Evolutionary conservation across 1,284 basidiomycete genomes (phyloP).

Genomic region (Thecaphora frezii): DNA sequence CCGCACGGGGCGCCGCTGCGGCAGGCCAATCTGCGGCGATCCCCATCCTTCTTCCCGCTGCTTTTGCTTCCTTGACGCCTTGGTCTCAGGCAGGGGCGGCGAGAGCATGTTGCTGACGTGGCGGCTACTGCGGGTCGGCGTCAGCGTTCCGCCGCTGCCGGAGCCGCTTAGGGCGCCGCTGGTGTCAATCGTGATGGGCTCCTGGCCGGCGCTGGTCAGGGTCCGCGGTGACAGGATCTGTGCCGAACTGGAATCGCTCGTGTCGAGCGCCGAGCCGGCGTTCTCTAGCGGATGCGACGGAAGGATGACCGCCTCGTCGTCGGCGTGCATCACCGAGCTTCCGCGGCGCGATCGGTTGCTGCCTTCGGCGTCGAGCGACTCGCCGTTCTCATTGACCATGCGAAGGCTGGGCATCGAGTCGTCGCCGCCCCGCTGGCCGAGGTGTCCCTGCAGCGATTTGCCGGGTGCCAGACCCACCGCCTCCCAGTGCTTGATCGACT

Average conservation of each 20-base stretch:
- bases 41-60: conserved; percentile 37
- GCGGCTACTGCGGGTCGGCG: conserved; percentile 25
- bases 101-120: conserved; percentile 22
- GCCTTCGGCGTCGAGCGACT: conserved; percentile 27
- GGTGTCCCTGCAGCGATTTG: conserved; percentile 14
- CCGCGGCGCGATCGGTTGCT: conserved; percentile 9
- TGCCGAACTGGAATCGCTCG: conserved; percentile 15
- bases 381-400: conserved; percentile 31
- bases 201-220: not conserved
- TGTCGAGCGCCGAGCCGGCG: not conserved
- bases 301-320: conserved; percentile 15
- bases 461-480: conserved; percentile 41
- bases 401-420: conserved; percentile 14
- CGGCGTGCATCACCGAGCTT: not conserved
- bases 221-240: not conserved
- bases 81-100: conserved; percentile 27
- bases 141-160: conserved; percentile 14
- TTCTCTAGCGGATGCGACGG: conserved; percentile 28
- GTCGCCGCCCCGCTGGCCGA: conserved; percentile 4
- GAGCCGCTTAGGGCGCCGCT: not conserved
- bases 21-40: conserved; percentile 13
- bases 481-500: conserved; percentile 49
- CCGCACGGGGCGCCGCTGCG: conserved; percentile 13
- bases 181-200: not conserved
- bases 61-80: conserved; percentile 47